phyloP scores from a whole-genome alignment of 2,329 filamentous ascomycete genomes.

The Botrytis fabae region DNA sequence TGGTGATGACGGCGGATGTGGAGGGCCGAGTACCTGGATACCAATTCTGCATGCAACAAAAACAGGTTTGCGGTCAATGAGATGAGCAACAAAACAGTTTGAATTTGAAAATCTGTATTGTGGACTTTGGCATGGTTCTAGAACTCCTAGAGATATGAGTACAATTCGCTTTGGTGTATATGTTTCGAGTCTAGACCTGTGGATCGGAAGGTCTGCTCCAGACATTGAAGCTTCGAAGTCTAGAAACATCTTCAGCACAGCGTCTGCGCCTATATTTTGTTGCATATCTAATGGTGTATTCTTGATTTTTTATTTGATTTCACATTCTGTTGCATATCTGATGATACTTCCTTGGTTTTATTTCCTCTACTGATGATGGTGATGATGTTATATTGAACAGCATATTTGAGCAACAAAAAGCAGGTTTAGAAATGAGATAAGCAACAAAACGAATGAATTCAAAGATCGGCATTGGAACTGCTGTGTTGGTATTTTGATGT shows the following conservation, averaged over 20 bases:
- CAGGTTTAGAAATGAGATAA: neutral
- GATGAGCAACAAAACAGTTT: conserved; percentile 5
- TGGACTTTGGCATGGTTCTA: neutral
- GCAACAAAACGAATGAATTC: neutral
- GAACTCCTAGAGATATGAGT: neutral
- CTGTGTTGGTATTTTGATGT: too few relatives aligned
- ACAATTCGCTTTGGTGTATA: neutral
- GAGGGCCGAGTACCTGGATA: conserved; percentile 1
- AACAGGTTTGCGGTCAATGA: conserved; percentile 13
- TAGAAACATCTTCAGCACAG: neutral
- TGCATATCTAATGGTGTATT: neutral
- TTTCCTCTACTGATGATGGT: neutral
- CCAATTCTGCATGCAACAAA: neutral
- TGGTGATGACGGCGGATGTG: neutral
- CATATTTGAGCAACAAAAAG: neutral
- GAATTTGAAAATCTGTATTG: neutral
- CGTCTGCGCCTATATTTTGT: neutral
- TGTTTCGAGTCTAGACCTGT: neutral
- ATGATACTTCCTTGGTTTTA: conserved; percentile 5
- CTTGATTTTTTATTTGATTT: conserved; percentile 2
- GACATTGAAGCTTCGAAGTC: neutral
- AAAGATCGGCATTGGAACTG: neutral
- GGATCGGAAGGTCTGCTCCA: neutral
- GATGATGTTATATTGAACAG: neutral
- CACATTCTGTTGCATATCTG: neutral